Evolutionary conservation across 2,329 filamentous ascomycete species (phyloP), one percentile per base, ranked within the genome.

Genomic region (Aspergillus intermedius): DNA sequence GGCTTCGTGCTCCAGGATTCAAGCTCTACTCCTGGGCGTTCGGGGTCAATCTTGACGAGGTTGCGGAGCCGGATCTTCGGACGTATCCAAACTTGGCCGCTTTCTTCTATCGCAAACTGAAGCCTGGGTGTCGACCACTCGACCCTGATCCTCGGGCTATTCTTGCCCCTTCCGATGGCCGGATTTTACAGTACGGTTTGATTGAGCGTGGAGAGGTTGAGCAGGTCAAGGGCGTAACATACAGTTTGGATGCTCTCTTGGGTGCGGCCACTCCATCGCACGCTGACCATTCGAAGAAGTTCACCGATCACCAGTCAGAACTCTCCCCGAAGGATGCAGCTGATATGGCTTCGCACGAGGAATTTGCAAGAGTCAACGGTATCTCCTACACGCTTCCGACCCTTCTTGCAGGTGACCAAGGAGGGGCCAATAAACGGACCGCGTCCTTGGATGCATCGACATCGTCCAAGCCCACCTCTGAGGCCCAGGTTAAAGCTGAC

Each of bases 151-250:
- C 81, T 1, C 85, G 87, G 61, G 87, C 89, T 8, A 73, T 98
- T 4, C 74, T 97, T 6, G 93, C 89, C 0, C 94, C 93, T 1
- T 83, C 93, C 4, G 93, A 98, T 67, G 93, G 93, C 42, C 86
- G 87, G 54, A 80, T 98, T 42, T 80, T 98, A 22, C 91, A 97
- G 61, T 96, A 90, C 59, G 93, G 93, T 9, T 84, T 83, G 59
- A 96, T 98, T 49, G 86, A 94, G 61, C 83, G 91, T 60, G 91
- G 91, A 43, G 89, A 96, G 63, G 94, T 98, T 40, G 93, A 98
- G 68, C 93, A 98, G 72, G 91, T 98, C 55, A 98, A 98, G 72
- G 93, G 93, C 51, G 93, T 98, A 78, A 98, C 93, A 1, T 98
- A 98, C 71, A 95, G 86, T 57, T 80, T 98, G 47, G 93, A 98